A percentile compares a stretch with the other conserved stretches of the same genome.
phyloP scores from a whole-genome alignment of 352 stramenopile genomes.

The Aphanomyces stellatus region DNA sequence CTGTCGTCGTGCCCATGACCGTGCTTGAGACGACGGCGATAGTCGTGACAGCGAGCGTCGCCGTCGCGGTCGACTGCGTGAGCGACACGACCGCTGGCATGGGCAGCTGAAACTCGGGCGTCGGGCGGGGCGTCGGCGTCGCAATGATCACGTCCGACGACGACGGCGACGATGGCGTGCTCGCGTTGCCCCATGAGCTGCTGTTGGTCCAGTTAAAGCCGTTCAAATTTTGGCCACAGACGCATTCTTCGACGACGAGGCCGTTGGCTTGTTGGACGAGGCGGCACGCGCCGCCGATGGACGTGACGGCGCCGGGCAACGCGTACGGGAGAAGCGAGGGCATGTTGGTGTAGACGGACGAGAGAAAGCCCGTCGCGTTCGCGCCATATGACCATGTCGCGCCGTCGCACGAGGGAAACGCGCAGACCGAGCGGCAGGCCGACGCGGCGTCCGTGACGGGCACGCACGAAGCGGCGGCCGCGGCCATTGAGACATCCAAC shows the following conservation, averaged over 20 bases:
- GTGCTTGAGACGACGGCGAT: neutral
- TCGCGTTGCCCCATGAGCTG: no score
- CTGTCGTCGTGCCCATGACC: neutral
- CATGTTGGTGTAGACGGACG: constrained; percentile 59
- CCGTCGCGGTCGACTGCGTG: neutral
- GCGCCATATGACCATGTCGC: constrained; percentile 63
- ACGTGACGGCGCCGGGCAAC: neutral
- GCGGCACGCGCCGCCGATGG: neutral
- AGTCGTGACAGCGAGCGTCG: neutral
- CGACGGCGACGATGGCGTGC: no score
- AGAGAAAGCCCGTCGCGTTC: constrained; percentile 42
- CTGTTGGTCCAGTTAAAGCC: no score
- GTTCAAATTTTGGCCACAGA: neutral
- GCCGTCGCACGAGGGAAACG: constrained; percentile 60
- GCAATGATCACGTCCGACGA: no score
- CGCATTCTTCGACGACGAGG: neutral
- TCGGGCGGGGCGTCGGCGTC: no score
- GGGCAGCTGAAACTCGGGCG: no score
- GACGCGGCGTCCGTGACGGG: constrained; percentile 60
- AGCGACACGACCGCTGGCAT: neutral
- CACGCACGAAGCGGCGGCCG: constrained; percentile 48
- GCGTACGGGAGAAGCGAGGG: no score
- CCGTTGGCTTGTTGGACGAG: neutral
- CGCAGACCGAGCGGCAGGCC: constrained; percentile 42
- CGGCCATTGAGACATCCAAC: constrained; percentile 38